Evolutionary conservation across 2,329 filamentous ascomycete species (phyloP), one percentile per base, ranked within the genome.

Genomic region (Clathrospora elynae): DNA sequence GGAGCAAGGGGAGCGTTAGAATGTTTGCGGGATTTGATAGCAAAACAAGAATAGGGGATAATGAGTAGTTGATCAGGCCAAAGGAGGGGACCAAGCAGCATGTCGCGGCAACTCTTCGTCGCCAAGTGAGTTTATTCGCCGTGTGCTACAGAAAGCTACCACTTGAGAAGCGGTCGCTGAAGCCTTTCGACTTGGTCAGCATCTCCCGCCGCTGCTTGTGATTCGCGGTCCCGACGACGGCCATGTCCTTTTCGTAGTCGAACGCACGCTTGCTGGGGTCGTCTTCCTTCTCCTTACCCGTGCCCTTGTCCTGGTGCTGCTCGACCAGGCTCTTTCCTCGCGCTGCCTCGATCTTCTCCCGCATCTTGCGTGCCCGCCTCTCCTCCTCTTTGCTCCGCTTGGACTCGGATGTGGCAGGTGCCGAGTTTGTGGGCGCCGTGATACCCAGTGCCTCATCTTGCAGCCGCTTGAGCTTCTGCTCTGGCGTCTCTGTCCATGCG

Each of bases 171-270:
- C 89, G 78, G 1, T 86, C 86, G 3, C 87, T 85, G 71, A 96
- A 96, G 60, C 90, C 86, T 11, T 84, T 82, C 4, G 90, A 87
- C 64, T 87, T 86, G 54, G 82, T 86, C 46, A 96, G 68, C 75
- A 97, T 75, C 57, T 96, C 87, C 59, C 82, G 82, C 56, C 86
- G 82, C 74, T 96, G 85, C 23, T 84, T 78, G 53, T 84, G 76
- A 17, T 84, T 86, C 38, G 96, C 83, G 60, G 82, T 83, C 12
- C 83, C 82, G 6, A 86, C 85, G 2, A 88, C 73, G 25, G 83
- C 86, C 83, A 97, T 96, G 68, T 97, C 93, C 74, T 96, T 97
- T 69, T 96, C 89, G 51, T 84, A 80, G 72, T 96, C 90, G 71
- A 97, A 97, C 0, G 83, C 86, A 48, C 92, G 79, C 71, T 87